Evolutionary conservation across 306 rosid genomes (phyloP).

Genomic region (Cicer pinnatifidum): DNA sequence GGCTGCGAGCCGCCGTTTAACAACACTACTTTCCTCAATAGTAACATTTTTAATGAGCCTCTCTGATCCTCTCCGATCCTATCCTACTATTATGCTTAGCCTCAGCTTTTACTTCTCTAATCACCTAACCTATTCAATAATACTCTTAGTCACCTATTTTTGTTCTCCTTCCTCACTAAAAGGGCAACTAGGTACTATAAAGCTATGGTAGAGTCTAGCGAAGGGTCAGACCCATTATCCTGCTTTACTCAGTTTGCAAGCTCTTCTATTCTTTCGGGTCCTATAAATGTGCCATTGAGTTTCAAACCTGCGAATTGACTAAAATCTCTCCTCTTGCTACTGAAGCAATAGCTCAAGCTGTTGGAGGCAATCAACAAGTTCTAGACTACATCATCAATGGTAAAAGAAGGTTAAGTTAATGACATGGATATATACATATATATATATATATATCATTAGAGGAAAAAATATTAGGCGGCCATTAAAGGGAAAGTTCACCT

Average conservation of each 20-base stretch:
- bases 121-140: slow-evolving; percentile 6
- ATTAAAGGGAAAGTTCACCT: slow-evolving; percentile 52
- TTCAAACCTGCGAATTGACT: slow-evolving; percentile 32
- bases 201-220: not conserved
- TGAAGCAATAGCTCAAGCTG: slow-evolving; percentile 40
- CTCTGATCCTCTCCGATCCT: not conserved
- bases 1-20: too few relatives aligned
- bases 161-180: slow-evolving; percentile 1
- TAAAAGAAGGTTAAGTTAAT: slow-evolving; percentile 17
- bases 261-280: slow-evolving; percentile 2
- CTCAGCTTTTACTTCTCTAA: not conserved
- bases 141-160: slow-evolving; percentile 8
- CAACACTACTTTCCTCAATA: not conserved
- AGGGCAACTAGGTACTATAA: not conserved
- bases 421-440: not conserved
- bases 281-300: slow-evolving; percentile 16
- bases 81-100: not conserved
- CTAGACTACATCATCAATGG: slow-evolving; percentile 20
- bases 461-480: not conserved
- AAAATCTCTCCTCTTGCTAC: slow-evolving; percentile 9
- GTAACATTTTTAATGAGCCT: not conserved
- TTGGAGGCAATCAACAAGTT: slow-evolving; percentile 22
- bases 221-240: slow-evolving; percentile 5
- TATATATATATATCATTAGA: not conserved
- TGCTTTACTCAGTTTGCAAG: slow-evolving; percentile 3